Base-by-base conservation (phyloP, 306 rosid species). In the Carpinus fangiana region DNA sequence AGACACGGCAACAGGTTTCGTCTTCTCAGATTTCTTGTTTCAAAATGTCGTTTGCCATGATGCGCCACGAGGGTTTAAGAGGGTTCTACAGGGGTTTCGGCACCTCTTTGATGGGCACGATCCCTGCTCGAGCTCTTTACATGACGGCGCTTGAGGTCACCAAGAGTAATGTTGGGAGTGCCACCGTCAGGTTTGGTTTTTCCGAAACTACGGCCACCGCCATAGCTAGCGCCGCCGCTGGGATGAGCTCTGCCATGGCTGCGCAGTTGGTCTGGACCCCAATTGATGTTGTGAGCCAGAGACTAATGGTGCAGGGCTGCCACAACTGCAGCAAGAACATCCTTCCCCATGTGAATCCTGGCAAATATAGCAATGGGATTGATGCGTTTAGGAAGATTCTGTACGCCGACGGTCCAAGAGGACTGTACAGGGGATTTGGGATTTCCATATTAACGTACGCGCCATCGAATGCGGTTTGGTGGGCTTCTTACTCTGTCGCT, bases 181-280 rank as follows among this genome's bases (percentile, higher is more conserved):
- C 85, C 12, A 84, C 91, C 14, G 28, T 88, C 68, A 77, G 80
- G 16, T 47, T 90, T 68, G 98, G 98, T 5, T 90, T 88, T 78
- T 95, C 98, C 0, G 97, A 92, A 41, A 91, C 92, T 36, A 79
- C 93, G 0, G 92, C 96, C 11, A 76, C 86, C 73, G 97, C 98
- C 0, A 75, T 84, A 3, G 92, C 98, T 43, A 92, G 84, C 84
- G 98, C 91, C 9, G 86, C 93, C 4, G 98, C 98, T 0, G 98
- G 98, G 16, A 76, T 95, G 45, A 86, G 87, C 55, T 92, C 98
- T 13, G 98, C 98, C 60, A 89, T 91, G 95, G 92, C 98, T 4
- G 98, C 98, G 0, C 98, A 95, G 34, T 76, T 95, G 60, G 98
- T 95, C 17, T 95, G 98, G 98, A 95, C 98, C 45, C 98, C 98